Evolutionary conservation across 2,329 filamentous ascomycete genomes (phyloP), one percentile per base, ranked within the genome.

Genomic region (Hymenoscyphus scutula): DNA sequence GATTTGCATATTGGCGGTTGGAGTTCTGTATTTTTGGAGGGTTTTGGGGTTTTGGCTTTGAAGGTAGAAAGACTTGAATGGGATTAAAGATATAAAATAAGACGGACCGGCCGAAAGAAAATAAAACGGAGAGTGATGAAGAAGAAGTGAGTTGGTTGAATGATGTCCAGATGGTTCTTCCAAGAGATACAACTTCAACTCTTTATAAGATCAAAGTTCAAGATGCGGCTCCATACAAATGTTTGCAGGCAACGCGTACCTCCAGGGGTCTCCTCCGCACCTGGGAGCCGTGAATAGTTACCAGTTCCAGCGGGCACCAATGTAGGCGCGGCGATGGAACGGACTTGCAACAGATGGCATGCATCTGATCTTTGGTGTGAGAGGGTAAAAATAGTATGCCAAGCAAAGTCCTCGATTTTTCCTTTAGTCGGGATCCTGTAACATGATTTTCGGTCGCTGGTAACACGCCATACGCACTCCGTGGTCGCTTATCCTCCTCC

Each of bases 31-130:
- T 41, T 51, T 23, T 57, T 64, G 48, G 41, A 55, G 62, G 48
- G 54, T 53, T 64, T 57, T 37, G 34, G 58, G 59, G 60, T 60
- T 54, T 29, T 30, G 34, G 61, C 32, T 29, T 29, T 53, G 32
- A 60, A 61, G 53, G 30, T 32, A 53, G 25, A 62, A 45, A 61
- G 30, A 41, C 30, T 56, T 62, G 38, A 56, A 56, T 56, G 53
- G 25, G 23, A 61, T n/a, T 54, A 51, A 51, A 55, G 48, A 56
- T 45, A 57, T 41, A 56, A 62, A 58, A 54, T 48, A 65, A 68
- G 63, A 68, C 68, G 67, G 68, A 58, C 65, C 68, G 58, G 68
- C 68, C 67, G 68, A 69, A 68, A 58, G 61, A 64, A 65, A 58
- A 63, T 63, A 65, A 58, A 63, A 58, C 17, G 19, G 19, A 51